Percentiles rank a stretch among this genome's conserved stretches.
phyloP scores from a whole-genome alignment of 2,329 filamentous ascomycete species.

The Cordyceps fumosorosea region DNA sequence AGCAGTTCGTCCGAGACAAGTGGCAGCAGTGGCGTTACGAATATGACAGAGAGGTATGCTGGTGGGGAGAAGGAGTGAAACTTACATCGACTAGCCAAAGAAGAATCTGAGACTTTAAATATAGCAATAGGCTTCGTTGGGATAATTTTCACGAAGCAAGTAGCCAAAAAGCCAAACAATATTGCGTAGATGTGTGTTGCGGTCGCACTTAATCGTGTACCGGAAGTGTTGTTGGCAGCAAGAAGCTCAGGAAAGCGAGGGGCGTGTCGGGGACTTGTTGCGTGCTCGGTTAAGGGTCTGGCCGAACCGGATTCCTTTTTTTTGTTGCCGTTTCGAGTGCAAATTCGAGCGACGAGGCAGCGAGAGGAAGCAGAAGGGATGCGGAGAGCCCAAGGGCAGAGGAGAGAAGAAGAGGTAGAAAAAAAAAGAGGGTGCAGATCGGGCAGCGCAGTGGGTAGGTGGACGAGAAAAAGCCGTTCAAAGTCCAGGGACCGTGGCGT shows the following conservation, averaged over 20 bases:
- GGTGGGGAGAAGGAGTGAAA: conserved; percentile 4
- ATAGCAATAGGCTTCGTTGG: neutral
- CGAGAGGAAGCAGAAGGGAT: neutral
- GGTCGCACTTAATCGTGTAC: neutral
- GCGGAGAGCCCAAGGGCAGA: neutral
- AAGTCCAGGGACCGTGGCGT: conserved; percentile 5
- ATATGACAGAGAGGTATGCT: conserved; percentile 8
- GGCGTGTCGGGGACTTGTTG: neutral
- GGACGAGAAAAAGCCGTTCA: conserved; percentile 3
- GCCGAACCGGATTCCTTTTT: neutral
- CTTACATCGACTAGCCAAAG: conserved; percentile 10
- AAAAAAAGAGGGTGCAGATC: neutral
- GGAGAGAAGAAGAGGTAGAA: neutral
- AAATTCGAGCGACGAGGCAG: neutral
- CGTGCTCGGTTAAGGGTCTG: neutral
- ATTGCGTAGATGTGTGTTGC: neutral
- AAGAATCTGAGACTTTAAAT: neutral
- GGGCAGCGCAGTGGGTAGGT: neutral
- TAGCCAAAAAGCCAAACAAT: neutral
- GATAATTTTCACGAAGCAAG: neutral
- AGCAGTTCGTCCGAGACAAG: conserved; percentile 9
- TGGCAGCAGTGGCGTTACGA: neutral
- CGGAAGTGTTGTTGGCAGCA: neutral
- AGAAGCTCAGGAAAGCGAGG: neutral
- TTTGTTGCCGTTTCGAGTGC: neutral